Evolutionary conservation across 495 filamentous ascomycete genomes (phyloP), one percentile per base, ranked within the genome.

Genomic region (Clavariopsis aquatica): DNA sequence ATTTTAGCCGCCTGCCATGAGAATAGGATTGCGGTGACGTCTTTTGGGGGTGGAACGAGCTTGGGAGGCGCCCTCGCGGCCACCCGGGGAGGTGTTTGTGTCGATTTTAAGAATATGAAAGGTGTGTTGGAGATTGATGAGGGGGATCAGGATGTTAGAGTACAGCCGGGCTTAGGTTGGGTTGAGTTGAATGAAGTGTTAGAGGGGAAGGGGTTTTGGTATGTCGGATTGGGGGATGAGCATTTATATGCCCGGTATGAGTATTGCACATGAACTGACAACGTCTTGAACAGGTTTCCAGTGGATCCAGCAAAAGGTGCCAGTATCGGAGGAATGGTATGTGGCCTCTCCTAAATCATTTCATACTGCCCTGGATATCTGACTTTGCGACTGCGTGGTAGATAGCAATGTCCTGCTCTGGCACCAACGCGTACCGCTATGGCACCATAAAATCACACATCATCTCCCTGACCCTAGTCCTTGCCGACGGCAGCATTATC

Each of bases 381-480:
- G 51, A 46, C 8, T 45, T 62, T 41, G 60, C 4, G 20, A 27
- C 12, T 24, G 9, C 6, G 26, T 2, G n/a, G 31, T 24, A 65
- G 66, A 66, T 69, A 15, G 64, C 68, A 29, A 66, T 64, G 2
- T 90, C 90, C 31, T 96, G 93, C 80, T 89, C 85, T 61, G 93
- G 93, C 29, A 96, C 93, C 28, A 96, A 97, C 74, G 88, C 93
- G 13, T 92, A 94, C 70, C 82, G 90, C 19, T 97, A 97, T 73
- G 93, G 93, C 1, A 96, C 93, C 0, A 98, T 97, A 92, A 86
- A 90, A 64, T 92, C 96, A 70, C 96, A 92, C 91, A 92, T 97
- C 0, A 78, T 96, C 29, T 87, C 84, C 51, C 78, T 98, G 26
- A 98, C 92, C 0, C 89, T 95, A 10, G 93, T 98, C 0, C 79